phyloP scores from a whole-genome alignment of 176 grass and related monocot species.

The Aegilops longissima region DNA sequence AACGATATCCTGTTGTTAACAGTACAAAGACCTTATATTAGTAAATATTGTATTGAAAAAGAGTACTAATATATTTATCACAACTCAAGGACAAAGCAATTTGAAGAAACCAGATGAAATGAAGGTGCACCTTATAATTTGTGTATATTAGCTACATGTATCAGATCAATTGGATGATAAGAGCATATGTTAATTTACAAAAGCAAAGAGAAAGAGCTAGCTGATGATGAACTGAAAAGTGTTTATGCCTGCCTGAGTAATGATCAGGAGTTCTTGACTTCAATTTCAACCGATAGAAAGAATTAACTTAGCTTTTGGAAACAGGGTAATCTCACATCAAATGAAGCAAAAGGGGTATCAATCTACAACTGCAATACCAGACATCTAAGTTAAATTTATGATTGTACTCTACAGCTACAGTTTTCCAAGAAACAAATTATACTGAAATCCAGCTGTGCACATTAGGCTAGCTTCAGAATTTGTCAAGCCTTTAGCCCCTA shows the following conservation, averaged over 20 bases:
- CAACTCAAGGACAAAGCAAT: neutral
- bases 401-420: neutral
- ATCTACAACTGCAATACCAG: neutral
- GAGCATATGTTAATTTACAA: neutral
- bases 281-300: neutral
- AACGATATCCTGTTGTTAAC: neutral
- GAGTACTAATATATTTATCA: neutral
- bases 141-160: neutral
- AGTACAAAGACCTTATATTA: neutral
- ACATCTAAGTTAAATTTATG: neutral
- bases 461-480: neutral
- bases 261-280: neutral
- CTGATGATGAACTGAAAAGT: neutral
- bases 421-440: neutral
- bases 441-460: neutral
- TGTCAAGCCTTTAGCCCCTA: neutral
- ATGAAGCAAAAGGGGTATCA: neutral
- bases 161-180: neutral
- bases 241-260: neutral
- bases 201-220: neutral
- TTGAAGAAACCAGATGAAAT: neutral
- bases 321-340: neutral
- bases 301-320: neutral
- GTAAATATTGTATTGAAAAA: neutral
- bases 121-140: too few species aligned